These are phyloP conservation scores for Sugiyamaella grinbergsii DNA, from an alignment of 1,139 yeast species.

Conservation along the genomic window DNA sequence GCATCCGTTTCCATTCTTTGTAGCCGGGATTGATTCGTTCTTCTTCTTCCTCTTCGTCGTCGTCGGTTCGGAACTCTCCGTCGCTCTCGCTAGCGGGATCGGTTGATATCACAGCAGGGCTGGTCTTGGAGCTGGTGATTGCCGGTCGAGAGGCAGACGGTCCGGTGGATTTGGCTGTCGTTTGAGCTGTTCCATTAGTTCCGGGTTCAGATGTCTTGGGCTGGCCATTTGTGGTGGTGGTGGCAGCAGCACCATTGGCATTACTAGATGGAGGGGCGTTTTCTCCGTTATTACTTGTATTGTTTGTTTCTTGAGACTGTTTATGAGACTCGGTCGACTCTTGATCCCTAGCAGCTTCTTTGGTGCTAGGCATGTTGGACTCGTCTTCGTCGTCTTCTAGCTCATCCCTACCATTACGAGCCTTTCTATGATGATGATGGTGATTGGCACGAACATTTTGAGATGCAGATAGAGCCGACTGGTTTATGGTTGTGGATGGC, in stretches of 20 bases:
- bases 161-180: neutral
- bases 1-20: conserved; percentile 37
- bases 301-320: neutral
- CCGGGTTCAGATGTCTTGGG: too few species aligned
- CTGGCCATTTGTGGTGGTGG: conserved; percentile 44
- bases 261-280: conserved; percentile 38
- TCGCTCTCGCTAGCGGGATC: conserved; percentile 11
- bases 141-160: too few species aligned
- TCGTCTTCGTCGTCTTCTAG: conserved; percentile 18
- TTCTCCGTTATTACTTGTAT: neutral
- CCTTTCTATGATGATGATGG: neutral
- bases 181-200: neutral
- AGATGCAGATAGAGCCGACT: too few species aligned
- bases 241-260: conserved; percentile 57
- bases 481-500: conserved; percentile 7
- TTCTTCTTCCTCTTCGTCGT: conserved; percentile 34
- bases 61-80: conserved; percentile 15
- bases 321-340: conserved; percentile 9
- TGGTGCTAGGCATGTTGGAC: conserved; percentile 14
- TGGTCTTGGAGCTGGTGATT: conserved; percentile 7
- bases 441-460: neutral
- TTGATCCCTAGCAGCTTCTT: conserved; percentile 12
- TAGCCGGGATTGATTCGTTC: conserved; percentile 38
- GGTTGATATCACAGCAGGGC: neutral
- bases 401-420: conserved; percentile 1